Conservation (phyloP, 2,329 filamentous ascomycete species). For the Fusarium pininemorale region DNA sequence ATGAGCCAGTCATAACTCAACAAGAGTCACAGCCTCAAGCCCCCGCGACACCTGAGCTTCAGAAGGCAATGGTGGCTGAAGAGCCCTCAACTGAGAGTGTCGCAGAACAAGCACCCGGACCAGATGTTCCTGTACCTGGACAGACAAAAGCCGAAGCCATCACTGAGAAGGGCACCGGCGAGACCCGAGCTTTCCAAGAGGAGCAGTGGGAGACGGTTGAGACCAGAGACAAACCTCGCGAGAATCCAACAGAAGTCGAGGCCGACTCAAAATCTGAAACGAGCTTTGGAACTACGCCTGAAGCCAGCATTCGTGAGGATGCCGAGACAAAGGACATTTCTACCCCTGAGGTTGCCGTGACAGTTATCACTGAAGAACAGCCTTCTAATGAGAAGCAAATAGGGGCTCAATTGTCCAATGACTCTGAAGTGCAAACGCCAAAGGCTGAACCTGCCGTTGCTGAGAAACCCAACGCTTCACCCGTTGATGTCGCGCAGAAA, state of each 20-base stretch:
- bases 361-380: neutral
- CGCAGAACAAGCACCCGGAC: neutral
- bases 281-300: slow-evolving; percentile 19
- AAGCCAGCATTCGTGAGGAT: slow-evolving; percentile 22
- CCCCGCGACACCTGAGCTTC: neutral
- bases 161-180: neutral
- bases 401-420: neutral
- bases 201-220: slow-evolving; percentile 27
- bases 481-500: neutral
- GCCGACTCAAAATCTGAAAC: slow-evolving; percentile 33
- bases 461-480: neutral
- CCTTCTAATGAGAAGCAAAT: neutral
- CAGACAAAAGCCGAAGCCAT: neutral
- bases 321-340: neutral
- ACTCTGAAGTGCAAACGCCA: slow-evolving; percentile 18
- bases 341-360: neutral
- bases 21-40: slow-evolving; percentile 1
- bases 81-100: neutral
- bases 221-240: slow-evolving; percentile 3
- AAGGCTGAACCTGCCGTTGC: neutral
- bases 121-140: neutral
- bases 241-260: slow-evolving; percentile 16
- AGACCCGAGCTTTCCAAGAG: slow-evolving; percentile 9
- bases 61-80: neutral
- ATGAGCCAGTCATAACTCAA: neutral